Percentiles rank a stretch among this genome's conserved stretches.
Evolutionary conservation across 208 protist species (phyloP).

Genomic region (Naegleria fowleri): DNA sequence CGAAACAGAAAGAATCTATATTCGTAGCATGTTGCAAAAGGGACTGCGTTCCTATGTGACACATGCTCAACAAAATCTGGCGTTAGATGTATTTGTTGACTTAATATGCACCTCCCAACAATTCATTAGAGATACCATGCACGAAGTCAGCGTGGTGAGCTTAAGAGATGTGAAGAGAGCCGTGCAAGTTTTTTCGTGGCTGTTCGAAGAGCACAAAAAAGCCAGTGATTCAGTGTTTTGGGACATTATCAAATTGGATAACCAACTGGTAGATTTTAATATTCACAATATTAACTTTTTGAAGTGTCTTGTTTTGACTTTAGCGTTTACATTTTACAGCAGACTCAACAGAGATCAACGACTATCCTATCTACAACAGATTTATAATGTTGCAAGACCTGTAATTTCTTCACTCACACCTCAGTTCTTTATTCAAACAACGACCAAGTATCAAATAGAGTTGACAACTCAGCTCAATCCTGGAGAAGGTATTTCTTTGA

Average conservation of each 20-base stretch:
- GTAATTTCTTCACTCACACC: not conserved
- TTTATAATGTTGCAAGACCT: no score
- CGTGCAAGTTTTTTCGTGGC: constrained; percentile 25
- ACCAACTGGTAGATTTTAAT: not conserved
- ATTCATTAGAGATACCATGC: constrained; percentile 28
- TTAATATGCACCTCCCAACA: not conserved
- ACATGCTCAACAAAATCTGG: not conserved
- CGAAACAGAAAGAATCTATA: constrained; percentile 46
- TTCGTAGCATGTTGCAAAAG: constrained; percentile 41
- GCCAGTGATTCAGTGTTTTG: not conserved
- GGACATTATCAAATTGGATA: not conserved
- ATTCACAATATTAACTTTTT: not conserved
- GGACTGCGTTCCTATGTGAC: no score
- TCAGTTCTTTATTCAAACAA: not conserved
- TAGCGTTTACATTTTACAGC: not conserved
- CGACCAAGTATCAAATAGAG: not conserved
- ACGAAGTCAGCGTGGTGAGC: constrained; percentile 21
- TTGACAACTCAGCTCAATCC: not conserved
- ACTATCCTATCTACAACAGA: not conserved
- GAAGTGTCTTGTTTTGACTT: not conserved
- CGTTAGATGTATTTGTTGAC: not conserved
- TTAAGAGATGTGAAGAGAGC: constrained; percentile 34
- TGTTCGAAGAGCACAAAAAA: not conserved
- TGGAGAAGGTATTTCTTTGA: constrained; percentile 50
- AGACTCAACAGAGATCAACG: not conserved